phyloP scores from a whole-genome alignment of 768 basidiomycete genomes.

The Terana coerulea region DNA sequence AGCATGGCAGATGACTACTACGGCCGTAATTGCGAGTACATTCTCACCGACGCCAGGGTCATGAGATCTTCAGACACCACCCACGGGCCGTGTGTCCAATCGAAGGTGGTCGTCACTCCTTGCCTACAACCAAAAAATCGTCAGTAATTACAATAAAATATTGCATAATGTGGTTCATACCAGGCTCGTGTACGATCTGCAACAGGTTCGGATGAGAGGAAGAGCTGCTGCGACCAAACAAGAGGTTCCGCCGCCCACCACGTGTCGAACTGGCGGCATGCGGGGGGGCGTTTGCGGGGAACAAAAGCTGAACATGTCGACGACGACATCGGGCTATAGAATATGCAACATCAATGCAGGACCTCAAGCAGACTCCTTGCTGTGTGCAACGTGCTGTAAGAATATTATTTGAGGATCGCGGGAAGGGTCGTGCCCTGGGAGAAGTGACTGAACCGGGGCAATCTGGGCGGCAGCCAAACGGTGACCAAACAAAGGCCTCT shows the following conservation, averaged over 20 bases:
- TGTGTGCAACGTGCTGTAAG: background rate
- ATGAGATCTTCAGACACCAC: background rate
- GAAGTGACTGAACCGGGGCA: conserved; percentile 11
- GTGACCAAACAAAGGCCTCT: conserved; percentile 17
- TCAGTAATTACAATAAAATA: background rate
- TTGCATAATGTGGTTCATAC: too few relatives aligned
- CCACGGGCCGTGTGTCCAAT: background rate
- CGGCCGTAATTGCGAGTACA: background rate
- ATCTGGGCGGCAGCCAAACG: conserved; percentile 11
- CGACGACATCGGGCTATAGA: background rate
- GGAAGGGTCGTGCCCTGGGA: conserved; percentile 14
- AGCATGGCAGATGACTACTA: background rate
- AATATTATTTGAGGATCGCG: conserved; percentile 12
- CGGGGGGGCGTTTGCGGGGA: background rate
- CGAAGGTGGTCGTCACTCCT: background rate
- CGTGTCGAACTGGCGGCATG: background rate
- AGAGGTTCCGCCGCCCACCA: background rate
- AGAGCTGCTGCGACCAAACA: background rate
- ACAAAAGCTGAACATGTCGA: background rate
- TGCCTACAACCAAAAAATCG: background rate
- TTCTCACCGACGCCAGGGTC: background rate
- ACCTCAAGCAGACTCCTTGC: background rate
- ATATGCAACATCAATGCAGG: background rate
- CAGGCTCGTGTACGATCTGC: too few relatives aligned
- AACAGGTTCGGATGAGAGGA: background rate